These are phyloP conservation scores for Helotiales sp. DNA, from an alignment of 2,329 filamentous ascomycete genomes.

Conservation along the genomic window DNA sequence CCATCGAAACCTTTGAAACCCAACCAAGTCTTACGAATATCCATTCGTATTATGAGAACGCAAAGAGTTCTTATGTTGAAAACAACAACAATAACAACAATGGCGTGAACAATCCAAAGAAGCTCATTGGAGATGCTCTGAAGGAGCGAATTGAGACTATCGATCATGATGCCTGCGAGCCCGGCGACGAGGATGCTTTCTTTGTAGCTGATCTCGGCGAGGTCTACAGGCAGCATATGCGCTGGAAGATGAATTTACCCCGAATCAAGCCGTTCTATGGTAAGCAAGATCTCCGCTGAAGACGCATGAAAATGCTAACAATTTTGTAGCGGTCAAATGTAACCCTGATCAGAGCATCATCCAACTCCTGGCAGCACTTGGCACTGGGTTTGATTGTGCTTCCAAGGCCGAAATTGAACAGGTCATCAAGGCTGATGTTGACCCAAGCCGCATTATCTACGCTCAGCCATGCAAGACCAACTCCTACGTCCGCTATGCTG, in stretches of 20 bases:
- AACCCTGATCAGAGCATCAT: constrained; percentile 93
- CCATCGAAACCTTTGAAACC: constrained; percentile 58
- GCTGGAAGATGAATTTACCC: constrained; percentile 94
- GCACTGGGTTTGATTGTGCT: constrained; percentile 96
- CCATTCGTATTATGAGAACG: constrained; percentile 39
- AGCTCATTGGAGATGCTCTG: constrained; percentile 84
- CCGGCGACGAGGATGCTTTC: constrained; percentile 96
- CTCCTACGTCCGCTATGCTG: constrained; percentile 92
- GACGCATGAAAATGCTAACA: constrained; percentile 25
- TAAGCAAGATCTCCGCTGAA: constrained; percentile 49
- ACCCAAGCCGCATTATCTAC: constrained; percentile 93
- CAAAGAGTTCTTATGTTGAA: constrained; percentile 38
- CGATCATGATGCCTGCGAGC: constrained; percentile 84
- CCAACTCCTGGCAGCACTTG: constrained; percentile 83
- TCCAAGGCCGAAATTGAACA: constrained; percentile 97
- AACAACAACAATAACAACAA: constrained; percentile 26
- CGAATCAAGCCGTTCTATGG: constrained; percentile 97
- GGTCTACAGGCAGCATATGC: constrained; percentile 96
- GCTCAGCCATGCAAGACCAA: constrained; percentile 99
- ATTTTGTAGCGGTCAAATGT: constrained; percentile 84
- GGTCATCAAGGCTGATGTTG: constrained; percentile 80
- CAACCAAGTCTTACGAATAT: constrained; percentile 40
- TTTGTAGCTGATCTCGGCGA: constrained; percentile 98
- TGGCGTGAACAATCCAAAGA: constrained; percentile 61
- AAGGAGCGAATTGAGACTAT: constrained; percentile 83